Evolutionary conservation across 2,329 filamentous ascomycete genomes (phyloP), one percentile per base, ranked within the genome.

Genomic region (Coleophoma crateriformis): DNA sequence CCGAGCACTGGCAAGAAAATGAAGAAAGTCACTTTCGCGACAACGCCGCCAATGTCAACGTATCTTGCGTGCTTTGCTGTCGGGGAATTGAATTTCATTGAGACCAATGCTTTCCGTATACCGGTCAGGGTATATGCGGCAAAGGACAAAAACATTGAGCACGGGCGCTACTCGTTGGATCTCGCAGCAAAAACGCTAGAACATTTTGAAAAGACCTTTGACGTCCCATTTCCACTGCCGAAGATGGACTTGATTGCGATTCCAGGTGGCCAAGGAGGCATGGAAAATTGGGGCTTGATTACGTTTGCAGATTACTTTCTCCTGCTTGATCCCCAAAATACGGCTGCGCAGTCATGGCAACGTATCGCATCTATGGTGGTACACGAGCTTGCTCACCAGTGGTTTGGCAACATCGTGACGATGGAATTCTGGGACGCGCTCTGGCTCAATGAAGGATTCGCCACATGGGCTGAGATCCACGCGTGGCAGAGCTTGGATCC

Each of bases 241-340:
- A 88, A 88, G 74, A 85, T 88, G 79, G 85, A 88, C 67, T 85
- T 87, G 80, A 77, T 87, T 53, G 84, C 84, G 33, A 82, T 87
- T 62, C 85, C 85, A 7, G 84, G 86, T 60, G 81, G 77, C 52
- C 80, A 81, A 32, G 84, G 84, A 50, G 84, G 81, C 22, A 87
- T 88, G 84, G 84, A 88, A 71, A 87, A 88, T 64, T 88, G 85
- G 85, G 85, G 85, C 58, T 67, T 87, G 51, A 75, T 88, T 52
- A 87, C 83, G 3, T 87, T 86, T 67, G 77, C 82, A 50, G 77
- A 84, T 13, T 80, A 85, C 17, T 81, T 85, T 58, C 62, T 87
- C 41, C 72, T 87, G 34, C 76, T 85, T 57, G 81, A 85, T 79
- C 77, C 45, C 85, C 84, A 69, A 78, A 86, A 69, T 78, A 85